Conservation (phyloP, 176 grass and related monocot species). For the maize (Zea mays) region Zm-B73-REFERENCE-NAM-5.0 NC_050099.1:200156501-200157000, state of each 20-base stretch:
- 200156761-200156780: not conserved
- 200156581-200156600: not conserved
- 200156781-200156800: not conserved
- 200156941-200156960: slow-evolving; percentile 97
- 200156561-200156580: not conserved
- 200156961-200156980: slow-evolving; percentile 95
- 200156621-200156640: not conserved
- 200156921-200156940: slow-evolving; percentile 56
- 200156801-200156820: slow-evolving; percentile 11
- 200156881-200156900: slow-evolving; percentile 26
- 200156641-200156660: not conserved
- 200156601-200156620: not conserved
- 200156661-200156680: not conserved
- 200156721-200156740: not conserved
- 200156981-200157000: slow-evolving; percentile 98
- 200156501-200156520: not conserved
- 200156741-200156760: not conserved
- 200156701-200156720: slow-evolving; percentile 8
- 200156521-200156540: not conserved
- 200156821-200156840: not conserved
- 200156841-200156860: slow-evolving; percentile 7
- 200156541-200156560: not conserved
- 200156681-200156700: not conserved
- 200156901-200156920: slow-evolving; percentile 29
- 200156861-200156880: not conserved